A percentile compares a stretch with the other conserved stretches of the same genome.
These are phyloP conservation scores for Apophysomyces elegans DNA, from an alignment of 371 early-diverging fungal genomes.

Conservation along the genomic window DNA sequence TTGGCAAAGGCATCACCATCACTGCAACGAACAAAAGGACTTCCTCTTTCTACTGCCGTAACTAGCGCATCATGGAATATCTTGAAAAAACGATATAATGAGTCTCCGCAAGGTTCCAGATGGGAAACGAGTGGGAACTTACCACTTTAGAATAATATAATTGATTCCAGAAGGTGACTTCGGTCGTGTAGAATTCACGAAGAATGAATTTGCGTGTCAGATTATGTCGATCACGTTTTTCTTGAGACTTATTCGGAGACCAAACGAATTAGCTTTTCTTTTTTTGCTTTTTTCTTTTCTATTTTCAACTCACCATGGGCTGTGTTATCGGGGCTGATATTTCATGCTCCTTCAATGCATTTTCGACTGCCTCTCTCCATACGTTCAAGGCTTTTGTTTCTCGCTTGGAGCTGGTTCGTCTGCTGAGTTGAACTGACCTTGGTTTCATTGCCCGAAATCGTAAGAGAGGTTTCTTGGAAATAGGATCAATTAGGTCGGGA, in stretches of 20 bases:
- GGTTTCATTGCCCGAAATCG: slow-evolving; percentile 29
- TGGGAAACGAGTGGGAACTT: slow-evolving; percentile 7
- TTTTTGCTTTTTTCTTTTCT: neutral
- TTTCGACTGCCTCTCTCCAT: slow-evolving; percentile 35
- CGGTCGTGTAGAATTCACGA: slow-evolving; percentile 47
- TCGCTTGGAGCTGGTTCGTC: slow-evolving; percentile 28
- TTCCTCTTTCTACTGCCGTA: slow-evolving; percentile 26
- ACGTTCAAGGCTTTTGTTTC: slow-evolving; percentile 40
- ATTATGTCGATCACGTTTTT: slow-evolving; percentile 27
- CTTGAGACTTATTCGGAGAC: slow-evolving; percentile 26
- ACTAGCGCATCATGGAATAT: slow-evolving; percentile 37
- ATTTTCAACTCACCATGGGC: slow-evolving; percentile 8
- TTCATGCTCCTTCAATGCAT: slow-evolving; percentile 6
- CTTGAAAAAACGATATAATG: slow-evolving; percentile 11
- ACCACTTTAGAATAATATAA: slow-evolving; percentile 46
- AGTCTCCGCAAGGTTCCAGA: no score
- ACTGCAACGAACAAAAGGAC: slow-evolving; percentile 18
- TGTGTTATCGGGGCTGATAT: neutral
- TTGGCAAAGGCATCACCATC: slow-evolving; percentile 39
- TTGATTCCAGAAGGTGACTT: slow-evolving; percentile 51
- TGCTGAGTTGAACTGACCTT: slow-evolving; percentile 24
- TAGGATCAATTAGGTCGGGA: slow-evolving; percentile 14
- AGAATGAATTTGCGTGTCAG: slow-evolving; percentile 42
- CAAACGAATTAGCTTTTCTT: neutral
- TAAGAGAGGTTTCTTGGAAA: slow-evolving; percentile 23